These are phyloP conservation scores for Suillus clintonianus DNA, from an alignment of 768 basidiomycete species.

Conservation along the genomic window DNA sequence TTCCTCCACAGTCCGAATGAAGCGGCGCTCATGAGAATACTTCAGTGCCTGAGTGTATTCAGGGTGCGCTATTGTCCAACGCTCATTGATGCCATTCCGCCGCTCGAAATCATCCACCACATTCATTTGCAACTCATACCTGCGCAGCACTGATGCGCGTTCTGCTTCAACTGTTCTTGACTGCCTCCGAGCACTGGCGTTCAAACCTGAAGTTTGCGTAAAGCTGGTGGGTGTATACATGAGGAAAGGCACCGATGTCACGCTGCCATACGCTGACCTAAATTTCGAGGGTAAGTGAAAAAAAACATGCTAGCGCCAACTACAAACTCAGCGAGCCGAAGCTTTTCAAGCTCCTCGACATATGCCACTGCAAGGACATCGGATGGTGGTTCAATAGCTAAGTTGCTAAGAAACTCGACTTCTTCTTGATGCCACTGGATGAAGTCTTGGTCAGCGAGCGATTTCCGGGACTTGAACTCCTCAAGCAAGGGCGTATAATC, in stretches of 20 bases:
- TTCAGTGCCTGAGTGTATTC: slow-evolving; percentile 24
- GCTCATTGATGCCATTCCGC: slow-evolving; percentile 20
- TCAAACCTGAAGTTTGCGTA: slow-evolving; percentile 8
- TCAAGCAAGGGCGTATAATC: background rate
- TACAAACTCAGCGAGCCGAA: background rate
- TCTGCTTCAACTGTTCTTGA: slow-evolving; percentile 28
- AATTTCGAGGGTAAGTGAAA: too few relatives aligned
- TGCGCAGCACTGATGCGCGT: slow-evolving; percentile 14
- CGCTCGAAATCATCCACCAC: slow-evolving; percentile 3
- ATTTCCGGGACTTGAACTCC: background rate
- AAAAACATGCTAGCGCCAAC: too few relatives aligned
- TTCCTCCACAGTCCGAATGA: slow-evolving; percentile 30
- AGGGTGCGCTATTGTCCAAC: slow-evolving; percentile 26
- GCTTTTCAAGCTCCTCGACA: background rate
- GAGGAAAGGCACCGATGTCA: slow-evolving; percentile 11
- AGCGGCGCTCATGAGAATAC: slow-evolving; percentile 12
- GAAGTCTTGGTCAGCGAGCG: background rate
- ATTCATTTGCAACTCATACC: slow-evolving; percentile 10
- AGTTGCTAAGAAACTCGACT: background rate
- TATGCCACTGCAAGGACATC: slow-evolving; percentile 20
- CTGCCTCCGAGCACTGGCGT: slow-evolving; percentile 15
- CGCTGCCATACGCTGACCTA: slow-evolving; percentile 7
- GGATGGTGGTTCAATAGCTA: slow-evolving; percentile 2
- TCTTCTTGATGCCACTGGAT: background rate
- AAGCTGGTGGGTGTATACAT: slow-evolving; percentile 14